Base-by-base conservation (phyloP, 805 yeast species). In the Kazachstania bromeliacearum region DNA sequence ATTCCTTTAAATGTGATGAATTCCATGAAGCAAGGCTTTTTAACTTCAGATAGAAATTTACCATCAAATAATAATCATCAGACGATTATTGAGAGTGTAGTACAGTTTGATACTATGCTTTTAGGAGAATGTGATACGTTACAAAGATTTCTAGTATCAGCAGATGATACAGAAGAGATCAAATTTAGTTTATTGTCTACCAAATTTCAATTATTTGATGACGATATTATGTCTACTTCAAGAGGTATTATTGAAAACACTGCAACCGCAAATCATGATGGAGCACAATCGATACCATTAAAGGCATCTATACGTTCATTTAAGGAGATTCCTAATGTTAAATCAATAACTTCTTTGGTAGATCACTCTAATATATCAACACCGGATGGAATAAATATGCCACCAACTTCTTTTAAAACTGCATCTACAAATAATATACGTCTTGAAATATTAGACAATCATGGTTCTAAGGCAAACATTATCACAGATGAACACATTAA, bases 91-190 rank as follows among this genome's bases (percentile, higher is more conserved):
- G 26, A 40, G 28, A 36, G 50, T 14, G 37, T 43, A 7, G 33
- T 49, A n/a, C 42, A 50, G 15, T 68, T 64, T 44, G 74, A 68
- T 50, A 50, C 58, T 12, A 41, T 55, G 0, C 56, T 65, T 8
- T 49, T 57, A 33, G 59, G 59, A 20, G 63, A 60, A 40, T 64
- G 59, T 5, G 51, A 59, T 1, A 39, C 53, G 4, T 43, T 60
- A 1, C 61, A 61, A 37, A 44, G 50, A 9, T 66, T 66, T 44
- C 50, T 70, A 54, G 48, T 68, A 9, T 68, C 68, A 24, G 44
- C 50, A 9, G 72, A 68, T 45, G 66, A 66, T 44, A 40, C 63
- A 4, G 62, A 62, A 39, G 71, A 68, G 43, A 54, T 65, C n/a
- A 62, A 60, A 35, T 62, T 68, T 35, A 45, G 55, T 29, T 42